Evolutionary conservation across 805 yeast species (phyloP), one percentile per base, ranked within the genome.

Genomic region (Cyberlindnera galapagoensis): DNA sequence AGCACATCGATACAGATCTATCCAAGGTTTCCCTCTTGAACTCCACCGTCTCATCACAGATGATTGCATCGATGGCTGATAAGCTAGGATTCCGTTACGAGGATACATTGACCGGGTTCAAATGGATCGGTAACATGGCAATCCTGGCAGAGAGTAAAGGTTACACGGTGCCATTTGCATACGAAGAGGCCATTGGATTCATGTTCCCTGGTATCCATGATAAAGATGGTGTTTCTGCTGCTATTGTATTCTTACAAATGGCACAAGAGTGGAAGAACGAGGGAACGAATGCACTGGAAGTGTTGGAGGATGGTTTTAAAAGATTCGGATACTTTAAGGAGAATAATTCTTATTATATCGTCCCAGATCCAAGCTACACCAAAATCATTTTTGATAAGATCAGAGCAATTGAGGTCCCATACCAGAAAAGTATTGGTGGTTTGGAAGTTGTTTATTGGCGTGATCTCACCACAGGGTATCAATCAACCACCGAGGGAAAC

Each of bases 41-140:
- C 51, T 87, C 97, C 0, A 86, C 97, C 0, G 97, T 92, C 0
- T 87, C 97, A 0, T 85, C 96, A 5, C 94, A 82, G 50, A 71
- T 87, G 65, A 63, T 88, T 29, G 60, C 62, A 8, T 61, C 77
- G 3, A 74, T 87, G 76, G 92, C 95, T 1, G 54, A 65, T 4
- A 51, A 49, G 5, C 65, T 72, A 28, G 79, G 80, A 0, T 79
- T 80, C 51, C 63, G 71, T 28, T 82, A 69, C 56, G 68, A 63
- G 25, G 97, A 92, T 40, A 90, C 97, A 0, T 65, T 90, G 35
- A 90, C 97, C 1, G 98, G 98, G 1, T 90, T 90, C 65, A 90
- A 90, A 59, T 90, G 98, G 98, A 80, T 90, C 22, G 98, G 97
- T 4, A 90, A 90, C 52, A 72, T 75, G 42, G 92, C 95, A 3